phyloP scores from a whole-genome alignment of 306 rosid genomes.

The Rosa lucieae region DNA sequence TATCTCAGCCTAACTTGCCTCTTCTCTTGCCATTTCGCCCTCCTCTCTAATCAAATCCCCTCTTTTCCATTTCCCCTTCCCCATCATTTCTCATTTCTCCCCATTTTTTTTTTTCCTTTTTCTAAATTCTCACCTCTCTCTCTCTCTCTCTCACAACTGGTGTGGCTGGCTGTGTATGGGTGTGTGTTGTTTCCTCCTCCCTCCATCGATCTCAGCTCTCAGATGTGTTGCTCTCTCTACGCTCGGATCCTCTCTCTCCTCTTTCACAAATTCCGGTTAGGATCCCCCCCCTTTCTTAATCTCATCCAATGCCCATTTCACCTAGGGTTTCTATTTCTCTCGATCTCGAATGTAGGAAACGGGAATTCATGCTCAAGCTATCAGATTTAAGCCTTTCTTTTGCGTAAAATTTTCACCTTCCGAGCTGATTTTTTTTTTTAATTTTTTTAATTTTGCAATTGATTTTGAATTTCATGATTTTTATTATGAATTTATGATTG shows the following conservation, averaged over 20 bases:
- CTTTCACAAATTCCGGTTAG: conserved; percentile 41
- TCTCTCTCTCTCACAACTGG: neutral
- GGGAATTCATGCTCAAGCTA: no score
- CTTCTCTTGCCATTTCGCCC: conserved; percentile 21
- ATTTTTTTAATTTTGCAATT: neutral
- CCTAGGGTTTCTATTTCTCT: neutral
- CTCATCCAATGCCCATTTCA: no score
- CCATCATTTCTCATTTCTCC: neutral
- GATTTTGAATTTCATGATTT: neutral
- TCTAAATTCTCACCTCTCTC: neutral
- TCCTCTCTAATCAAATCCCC: conserved; percentile 7
- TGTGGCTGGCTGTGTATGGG: neutral
- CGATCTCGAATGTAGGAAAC: no score
- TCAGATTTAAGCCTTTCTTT: no score
- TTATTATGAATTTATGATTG: neutral
- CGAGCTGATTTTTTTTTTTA: neutral
- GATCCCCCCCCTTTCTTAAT: conserved; percentile 12
- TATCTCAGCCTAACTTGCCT: conserved; percentile 39
- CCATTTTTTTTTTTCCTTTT: neutral
- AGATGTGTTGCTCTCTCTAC: conserved; percentile 35
- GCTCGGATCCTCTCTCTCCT: conserved; percentile 36
- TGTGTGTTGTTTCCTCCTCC: no score
- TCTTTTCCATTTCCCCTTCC: conserved; percentile 1
- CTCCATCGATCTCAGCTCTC: conserved; percentile 30
- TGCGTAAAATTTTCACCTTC: no score